A percentile compares a stretch with the other conserved stretches of the same genome.
Conservation (phyloP, 108 stramenopile species). For the Skeletonema potamos region DNA sequence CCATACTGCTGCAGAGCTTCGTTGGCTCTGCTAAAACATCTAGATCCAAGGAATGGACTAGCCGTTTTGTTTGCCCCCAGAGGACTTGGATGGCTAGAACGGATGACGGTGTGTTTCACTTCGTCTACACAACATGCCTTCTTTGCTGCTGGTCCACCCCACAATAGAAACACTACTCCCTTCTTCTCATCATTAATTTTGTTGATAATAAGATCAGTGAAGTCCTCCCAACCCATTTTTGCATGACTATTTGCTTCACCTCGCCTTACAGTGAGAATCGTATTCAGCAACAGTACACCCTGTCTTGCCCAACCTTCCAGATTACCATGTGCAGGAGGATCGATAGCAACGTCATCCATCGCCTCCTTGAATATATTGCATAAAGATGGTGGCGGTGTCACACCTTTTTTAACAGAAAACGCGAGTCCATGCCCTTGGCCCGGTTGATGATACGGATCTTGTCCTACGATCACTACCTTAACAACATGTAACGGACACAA, state of each 20-base stretch:
- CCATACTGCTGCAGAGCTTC: constrained; percentile 55
- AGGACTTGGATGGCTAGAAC: constrained; percentile 62
- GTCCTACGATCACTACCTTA: constrained; percentile 97
- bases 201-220: constrained; percentile 89
- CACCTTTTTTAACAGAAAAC: constrained; percentile 87
- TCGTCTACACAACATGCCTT: constrained; percentile 57
- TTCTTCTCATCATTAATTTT: constrained; percentile 36
- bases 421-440: constrained; percentile 83
- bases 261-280: constrained; percentile 91
- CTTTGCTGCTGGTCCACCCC: constrained; percentile 94
- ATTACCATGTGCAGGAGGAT: constrained; percentile 69
- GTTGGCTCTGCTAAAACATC: constrained; percentile 67
- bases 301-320: constrained; percentile 88
- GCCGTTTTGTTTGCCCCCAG: constrained; percentile 78
- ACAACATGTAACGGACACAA: constrained; percentile 74
- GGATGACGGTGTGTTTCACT: constrained; percentile 59
- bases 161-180: constrained; percentile 94
- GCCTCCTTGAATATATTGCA: constrained; percentile 93
- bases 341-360: constrained; percentile 44
- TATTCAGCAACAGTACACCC: constrained; percentile 98
- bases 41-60: constrained; percentile 78
- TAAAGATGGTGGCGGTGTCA: constrained; percentile 88
- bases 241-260: constrained; percentile 91
- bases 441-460: constrained; percentile 99
- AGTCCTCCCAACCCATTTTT: constrained; percentile 93